Base-by-base conservation (phyloP, 192 early-diverging fungal genomes). In the Dissophora globulifera region DNA sequence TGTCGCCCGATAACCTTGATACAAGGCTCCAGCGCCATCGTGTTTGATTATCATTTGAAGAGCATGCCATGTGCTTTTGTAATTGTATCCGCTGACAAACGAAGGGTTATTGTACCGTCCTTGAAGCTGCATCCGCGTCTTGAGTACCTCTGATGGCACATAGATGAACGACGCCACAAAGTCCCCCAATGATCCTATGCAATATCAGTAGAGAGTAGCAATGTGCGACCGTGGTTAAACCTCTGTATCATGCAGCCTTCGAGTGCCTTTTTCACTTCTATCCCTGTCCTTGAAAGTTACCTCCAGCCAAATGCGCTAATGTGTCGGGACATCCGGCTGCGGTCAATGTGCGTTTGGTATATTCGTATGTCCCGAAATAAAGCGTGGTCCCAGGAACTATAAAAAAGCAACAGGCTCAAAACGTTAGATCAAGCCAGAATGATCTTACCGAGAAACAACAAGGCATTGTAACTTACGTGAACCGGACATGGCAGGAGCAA, bases 81-180 rank as follows among this genome's bases (percentile, higher is more conserved):
- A 92, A 61, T 85, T 86, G 67, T 93, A 92, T 81, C 80, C 85
- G 58, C 78, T 91, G 65, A 79, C 86, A 84, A 79, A 84, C 43
- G 78, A 81, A 27, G 89, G 88, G 62, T 91, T 91, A 60, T 90
- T 91, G 56, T 88, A 89, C 35, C 85, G 69, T 19, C 91, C 91
- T 65, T 94, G 93, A 16, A 94, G 80, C 60, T 94, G 93, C 70
- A 94, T 83, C 17, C 93, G 79, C 0, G 90, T 92, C 70, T 94
- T 94, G 41, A 92, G 67, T 10, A 87, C 86, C 59, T 87, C 86
- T 11, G 86, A 87, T 16, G 86, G 86, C 5, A 87, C 86, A 62
- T 87, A 87, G 19, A 87, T 78, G 48, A 81, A 54, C n/a, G 86
- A 87, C 35, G 84, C 86, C 17, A 83, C 62, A n/a, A 87, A 60